A percentile compares a stretch with the other conserved stretches of the same genome.
Evolutionary conservation across 2,329 filamentous ascomycete genomes (phyloP).

Genomic region (Neonectria punicea): DNA sequence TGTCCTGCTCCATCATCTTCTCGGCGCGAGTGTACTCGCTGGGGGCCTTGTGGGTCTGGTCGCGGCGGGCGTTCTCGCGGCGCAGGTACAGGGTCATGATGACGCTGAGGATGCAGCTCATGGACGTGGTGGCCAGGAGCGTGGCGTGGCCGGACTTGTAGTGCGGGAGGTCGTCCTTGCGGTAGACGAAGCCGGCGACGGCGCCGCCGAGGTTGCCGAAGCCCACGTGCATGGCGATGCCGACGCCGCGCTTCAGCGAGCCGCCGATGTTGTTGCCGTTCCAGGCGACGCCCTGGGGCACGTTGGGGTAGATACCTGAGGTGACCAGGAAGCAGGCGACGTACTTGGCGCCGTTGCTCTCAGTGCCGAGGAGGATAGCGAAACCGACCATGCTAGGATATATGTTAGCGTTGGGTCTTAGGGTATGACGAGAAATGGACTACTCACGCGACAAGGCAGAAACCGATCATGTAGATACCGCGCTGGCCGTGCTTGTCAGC

Average conservation of each 20-base stretch:
- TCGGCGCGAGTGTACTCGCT: slow-evolving; percentile 64
- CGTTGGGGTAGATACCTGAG: slow-evolving; percentile 60
- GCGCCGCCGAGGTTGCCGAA: slow-evolving; percentile 52
- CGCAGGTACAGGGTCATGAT: slow-evolving; percentile 69
- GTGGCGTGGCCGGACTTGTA: slow-evolving; percentile 69
- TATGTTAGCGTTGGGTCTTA: slow-evolving; percentile 24
- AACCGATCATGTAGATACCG: slow-evolving; percentile 52
- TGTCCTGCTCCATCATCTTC: slow-evolving; percentile 61
- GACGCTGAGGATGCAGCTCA: slow-evolving; percentile 61
- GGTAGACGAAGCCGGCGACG: slow-evolving; percentile 49
- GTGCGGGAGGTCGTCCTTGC: slow-evolving; percentile 58
- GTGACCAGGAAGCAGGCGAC: slow-evolving; percentile 57
- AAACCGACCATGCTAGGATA: slow-evolving; percentile 46
- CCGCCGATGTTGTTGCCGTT: slow-evolving; percentile 69
- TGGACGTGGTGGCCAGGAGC: slow-evolving; percentile 64
- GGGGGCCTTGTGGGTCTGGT: slow-evolving; percentile 57
- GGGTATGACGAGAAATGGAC: not conserved
- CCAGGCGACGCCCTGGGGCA: slow-evolving; percentile 67
- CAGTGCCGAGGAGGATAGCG: slow-evolving; percentile 44
- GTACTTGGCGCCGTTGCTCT: slow-evolving; percentile 57
- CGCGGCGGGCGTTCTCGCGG: slow-evolving; percentile 65
- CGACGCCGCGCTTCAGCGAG: slow-evolving; percentile 63
- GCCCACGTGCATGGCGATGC: slow-evolving; percentile 66
- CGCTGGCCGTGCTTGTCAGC: slow-evolving; percentile 52
- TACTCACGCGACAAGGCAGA: slow-evolving; percentile 50